phyloP scores from a whole-genome alignment of 1,284 basidiomycete species.

The Cutaneotrichosporon sp. region DNA sequence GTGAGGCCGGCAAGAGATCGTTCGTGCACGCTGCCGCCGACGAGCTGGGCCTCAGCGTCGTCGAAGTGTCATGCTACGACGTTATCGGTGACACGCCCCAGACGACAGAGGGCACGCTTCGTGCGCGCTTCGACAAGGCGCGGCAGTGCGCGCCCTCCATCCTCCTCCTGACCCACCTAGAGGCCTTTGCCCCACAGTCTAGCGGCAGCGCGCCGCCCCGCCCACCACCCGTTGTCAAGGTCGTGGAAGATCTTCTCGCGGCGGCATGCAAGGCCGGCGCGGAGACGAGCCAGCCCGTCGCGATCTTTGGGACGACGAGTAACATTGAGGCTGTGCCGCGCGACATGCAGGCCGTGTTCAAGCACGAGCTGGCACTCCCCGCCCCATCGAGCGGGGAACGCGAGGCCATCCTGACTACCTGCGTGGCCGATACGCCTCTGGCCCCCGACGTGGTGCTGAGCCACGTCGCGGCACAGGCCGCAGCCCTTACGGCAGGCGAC shows the following conservation, averaged over 20 bases:
- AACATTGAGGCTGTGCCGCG: slow-evolving; percentile 68
- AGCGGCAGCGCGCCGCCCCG: slow-evolving; percentile 58
- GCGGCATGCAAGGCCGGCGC: slow-evolving; percentile 21
- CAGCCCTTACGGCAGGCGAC: slow-evolving; percentile 84
- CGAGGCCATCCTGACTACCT: slow-evolving; percentile 61
- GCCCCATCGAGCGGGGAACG: slow-evolving; percentile 78
- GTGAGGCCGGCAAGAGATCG: slow-evolving; percentile 57
- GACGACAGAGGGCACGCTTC: slow-evolving; percentile 74
- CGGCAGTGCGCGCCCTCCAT: slow-evolving; percentile 79
- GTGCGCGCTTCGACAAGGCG: slow-evolving; percentile 76
- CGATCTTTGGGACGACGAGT: slow-evolving; percentile 73
- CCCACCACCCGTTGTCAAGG: slow-evolving; percentile 39
- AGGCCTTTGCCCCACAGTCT: slow-evolving; percentile 74
- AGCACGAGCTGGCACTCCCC: slow-evolving; percentile 77
- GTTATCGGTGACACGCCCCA: slow-evolving; percentile 75
- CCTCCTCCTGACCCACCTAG: slow-evolving; percentile 76
- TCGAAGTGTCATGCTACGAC: slow-evolving; percentile 84
- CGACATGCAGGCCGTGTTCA: slow-evolving; percentile 73
- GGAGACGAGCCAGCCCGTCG: slow-evolving; percentile 59
- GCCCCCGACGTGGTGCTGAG: slow-evolving; percentile 76
- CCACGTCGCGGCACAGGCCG: slow-evolving; percentile 80
- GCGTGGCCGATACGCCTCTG: slow-evolving; percentile 58
- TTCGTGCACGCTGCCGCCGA: slow-evolving; percentile 42
- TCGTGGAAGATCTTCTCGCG: slow-evolving; percentile 33
- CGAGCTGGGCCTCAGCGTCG: slow-evolving; percentile 62